A percentile compares a stretch with the other conserved stretches of the same genome.
Conservation (phyloP, 2,329 filamentous ascomycete species). For the Fusarium cicatricum region DNA sequence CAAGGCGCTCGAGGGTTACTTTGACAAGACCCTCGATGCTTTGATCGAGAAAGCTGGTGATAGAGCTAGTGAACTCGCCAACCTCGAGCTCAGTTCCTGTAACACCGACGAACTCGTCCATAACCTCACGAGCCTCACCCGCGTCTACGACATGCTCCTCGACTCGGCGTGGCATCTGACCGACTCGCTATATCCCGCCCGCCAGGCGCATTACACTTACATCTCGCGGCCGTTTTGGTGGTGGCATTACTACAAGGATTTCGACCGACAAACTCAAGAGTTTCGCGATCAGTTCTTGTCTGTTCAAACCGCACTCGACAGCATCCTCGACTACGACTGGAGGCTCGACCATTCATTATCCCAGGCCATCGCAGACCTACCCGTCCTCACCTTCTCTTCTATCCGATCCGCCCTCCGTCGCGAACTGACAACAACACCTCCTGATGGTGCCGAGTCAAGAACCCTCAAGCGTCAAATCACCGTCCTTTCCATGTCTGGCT, state of each 20-base stretch:
- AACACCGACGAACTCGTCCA: slow-evolving; percentile 24
- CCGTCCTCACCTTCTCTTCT: slow-evolving; percentile 45
- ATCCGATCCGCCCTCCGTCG: slow-evolving; percentile 42
- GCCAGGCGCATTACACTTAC: slow-evolving; percentile 47
- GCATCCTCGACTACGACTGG: slow-evolving; percentile 44
- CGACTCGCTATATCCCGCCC: slow-evolving; percentile 47
- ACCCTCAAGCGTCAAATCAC: slow-evolving; percentile 50
- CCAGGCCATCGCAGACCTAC: slow-evolving; percentile 48
- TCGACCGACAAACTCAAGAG: slow-evolving; percentile 41
- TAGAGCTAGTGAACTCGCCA: slow-evolving; percentile 19
- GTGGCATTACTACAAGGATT: slow-evolving; percentile 50
- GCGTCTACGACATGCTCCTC: slow-evolving; percentile 47
- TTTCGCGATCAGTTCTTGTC: slow-evolving; percentile 44
- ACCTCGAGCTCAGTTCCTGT: slow-evolving; percentile 3
- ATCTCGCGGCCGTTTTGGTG: slow-evolving; percentile 51
- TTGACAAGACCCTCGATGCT: slow-evolving; percentile 40
- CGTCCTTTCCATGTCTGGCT: slow-evolving; percentile 50
- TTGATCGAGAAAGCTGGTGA: slow-evolving; percentile 31
- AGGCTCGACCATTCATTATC: slow-evolving; percentile 45
- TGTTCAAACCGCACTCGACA: slow-evolving; percentile 39
- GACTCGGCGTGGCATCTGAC: slow-evolving; percentile 49
- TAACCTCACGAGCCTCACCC: slow-evolving; percentile 31
- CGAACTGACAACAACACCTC: slow-evolving; percentile 42
- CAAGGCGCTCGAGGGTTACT: slow-evolving; percentile 44
- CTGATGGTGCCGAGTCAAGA: slow-evolving; percentile 45